These are phyloP conservation scores for Pneumocystis jirovecii DNA, from an alignment of 1,139 yeast species.

Conservation along the genomic window DNA sequence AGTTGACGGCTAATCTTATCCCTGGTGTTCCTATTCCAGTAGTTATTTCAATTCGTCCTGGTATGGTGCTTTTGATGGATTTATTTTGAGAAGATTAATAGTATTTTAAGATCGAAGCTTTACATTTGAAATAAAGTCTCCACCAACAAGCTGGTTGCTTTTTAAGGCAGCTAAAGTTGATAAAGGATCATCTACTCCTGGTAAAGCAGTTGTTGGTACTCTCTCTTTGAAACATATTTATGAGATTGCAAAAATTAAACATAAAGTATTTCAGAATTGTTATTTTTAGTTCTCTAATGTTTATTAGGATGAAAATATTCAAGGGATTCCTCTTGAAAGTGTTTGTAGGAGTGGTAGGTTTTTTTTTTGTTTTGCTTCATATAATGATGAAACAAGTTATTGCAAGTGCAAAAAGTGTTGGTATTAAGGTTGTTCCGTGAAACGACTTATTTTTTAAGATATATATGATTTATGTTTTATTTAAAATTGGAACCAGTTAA, in stretches of 20 bases:
- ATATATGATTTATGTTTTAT: not conserved
- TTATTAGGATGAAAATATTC: not conserved
- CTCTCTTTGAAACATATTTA: conserved; percentile 77
- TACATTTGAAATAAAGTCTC: conserved; percentile 72
- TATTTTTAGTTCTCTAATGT: not conserved
- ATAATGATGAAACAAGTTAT: not conserved
- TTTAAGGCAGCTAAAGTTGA: conserved; percentile 70
- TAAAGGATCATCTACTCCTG: conserved; percentile 50
- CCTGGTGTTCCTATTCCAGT: conserved; percentile 27
- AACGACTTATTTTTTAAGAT: not conserved
- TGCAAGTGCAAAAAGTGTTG: not conserved
- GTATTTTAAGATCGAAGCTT: conserved; percentile 78
- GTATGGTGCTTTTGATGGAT: conserved; percentile 71
- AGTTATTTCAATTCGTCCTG: conserved; percentile 92
- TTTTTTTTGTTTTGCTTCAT: not conserved
- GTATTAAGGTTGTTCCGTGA: not conserved
- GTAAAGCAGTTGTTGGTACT: conserved; percentile 45
- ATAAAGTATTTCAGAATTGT: conserved; percentile 30
- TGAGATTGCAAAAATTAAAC: conserved; percentile 88
- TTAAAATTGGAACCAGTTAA: not conserved
- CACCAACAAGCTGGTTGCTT: conserved; percentile 80
- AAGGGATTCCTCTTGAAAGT: not conserved
- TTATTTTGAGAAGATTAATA: conserved; percentile 74
- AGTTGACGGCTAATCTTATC: not conserved
- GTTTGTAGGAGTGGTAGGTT: not conserved